phyloP scores from a whole-genome alignment of 805 yeast species.

The fission yeast (Schizosaccharomyces pombe) region DNA sequence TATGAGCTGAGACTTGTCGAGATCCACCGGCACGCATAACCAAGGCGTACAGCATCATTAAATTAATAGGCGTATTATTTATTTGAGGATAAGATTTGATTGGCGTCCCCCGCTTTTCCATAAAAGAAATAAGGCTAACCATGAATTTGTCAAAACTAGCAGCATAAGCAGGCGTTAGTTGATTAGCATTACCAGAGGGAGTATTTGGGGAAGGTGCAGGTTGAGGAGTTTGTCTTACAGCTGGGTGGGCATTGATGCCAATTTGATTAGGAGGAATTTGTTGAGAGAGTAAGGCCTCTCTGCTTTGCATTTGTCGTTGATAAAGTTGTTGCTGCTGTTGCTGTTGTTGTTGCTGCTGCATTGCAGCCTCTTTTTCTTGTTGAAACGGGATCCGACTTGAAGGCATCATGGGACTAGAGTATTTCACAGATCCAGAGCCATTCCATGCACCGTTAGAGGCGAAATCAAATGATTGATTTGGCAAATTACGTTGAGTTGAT shows the following conservation, averaged over 20 bases:
- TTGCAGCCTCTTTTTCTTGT: neutral
- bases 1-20: neutral
- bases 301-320: neutral
- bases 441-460: no score
- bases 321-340: neutral
- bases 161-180: neutral
- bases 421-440: no score
- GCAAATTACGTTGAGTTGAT: no score
- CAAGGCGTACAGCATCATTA: neutral
- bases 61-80: neutral
- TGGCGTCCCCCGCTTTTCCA: neutral
- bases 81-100: neutral
- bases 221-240: no score
- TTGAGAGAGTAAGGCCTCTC: no score
- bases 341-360: neutral
- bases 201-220: no score
- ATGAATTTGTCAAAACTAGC: neutral
- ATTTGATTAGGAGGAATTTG: neutral
- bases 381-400: no score
- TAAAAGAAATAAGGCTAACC: neutral
- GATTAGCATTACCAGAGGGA: neutral
- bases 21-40: conserved; percentile 1
- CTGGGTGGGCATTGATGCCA: no score
- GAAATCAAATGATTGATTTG: no score
- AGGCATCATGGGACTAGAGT: no score